A percentile compares a stretch with the other conserved stretches of the same genome.
phyloP scores from a whole-genome alignment of 2,329 filamentous ascomycete genomes.

The Calonectria hawksworthii region DNA sequence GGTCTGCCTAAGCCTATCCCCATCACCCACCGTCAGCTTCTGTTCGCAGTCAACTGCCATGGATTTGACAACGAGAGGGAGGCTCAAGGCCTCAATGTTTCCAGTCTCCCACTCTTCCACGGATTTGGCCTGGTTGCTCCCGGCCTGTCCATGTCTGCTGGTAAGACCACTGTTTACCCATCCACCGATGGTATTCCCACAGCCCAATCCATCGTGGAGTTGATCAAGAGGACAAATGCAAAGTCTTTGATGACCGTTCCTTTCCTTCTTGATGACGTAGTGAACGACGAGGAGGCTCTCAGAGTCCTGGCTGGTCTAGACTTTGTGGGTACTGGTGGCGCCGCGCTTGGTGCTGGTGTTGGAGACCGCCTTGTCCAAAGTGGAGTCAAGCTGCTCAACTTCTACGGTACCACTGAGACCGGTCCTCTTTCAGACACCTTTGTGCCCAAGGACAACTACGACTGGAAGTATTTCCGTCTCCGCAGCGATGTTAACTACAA shows the following conservation, averaged over 20 bases:
- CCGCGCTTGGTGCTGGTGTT: conserved; percentile 44
- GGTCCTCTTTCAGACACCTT: conserved; percentile 52
- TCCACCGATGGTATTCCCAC: conserved; percentile 43
- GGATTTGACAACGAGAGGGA: conserved; percentile 38
- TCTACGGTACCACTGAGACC: conserved; percentile 53
- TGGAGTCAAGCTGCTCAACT: conserved; percentile 50
- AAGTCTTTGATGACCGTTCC: conserved; percentile 52
- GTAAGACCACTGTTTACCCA: conserved; percentile 48
- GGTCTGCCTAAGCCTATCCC: conserved; percentile 53
- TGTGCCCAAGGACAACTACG: conserved; percentile 46
- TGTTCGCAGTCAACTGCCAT: conserved; percentile 48
- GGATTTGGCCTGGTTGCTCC: conserved; percentile 51
- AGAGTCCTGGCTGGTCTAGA: conserved; percentile 38
- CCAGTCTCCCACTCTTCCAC: conserved; percentile 53
- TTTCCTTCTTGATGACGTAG: conserved; percentile 51
- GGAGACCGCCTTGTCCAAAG: conserved; percentile 40
- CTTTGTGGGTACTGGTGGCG: conserved; percentile 52
- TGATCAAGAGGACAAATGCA: conserved; percentile 39
- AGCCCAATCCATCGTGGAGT: conserved; percentile 39
- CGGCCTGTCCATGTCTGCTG: conserved; percentile 47
- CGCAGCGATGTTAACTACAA: conserved; percentile 49
- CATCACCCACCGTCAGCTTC: conserved; percentile 47
- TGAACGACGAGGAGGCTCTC: conserved; percentile 30
- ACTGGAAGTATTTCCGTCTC: conserved; percentile 50
- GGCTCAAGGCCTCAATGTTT: conserved; percentile 45